A percentile compares a stretch with the other conserved stretches of the same genome.
Evolutionary conservation across 371 early-diverging fungal genomes (phyloP).

Genomic region (Blakeslea trispora): DNA sequence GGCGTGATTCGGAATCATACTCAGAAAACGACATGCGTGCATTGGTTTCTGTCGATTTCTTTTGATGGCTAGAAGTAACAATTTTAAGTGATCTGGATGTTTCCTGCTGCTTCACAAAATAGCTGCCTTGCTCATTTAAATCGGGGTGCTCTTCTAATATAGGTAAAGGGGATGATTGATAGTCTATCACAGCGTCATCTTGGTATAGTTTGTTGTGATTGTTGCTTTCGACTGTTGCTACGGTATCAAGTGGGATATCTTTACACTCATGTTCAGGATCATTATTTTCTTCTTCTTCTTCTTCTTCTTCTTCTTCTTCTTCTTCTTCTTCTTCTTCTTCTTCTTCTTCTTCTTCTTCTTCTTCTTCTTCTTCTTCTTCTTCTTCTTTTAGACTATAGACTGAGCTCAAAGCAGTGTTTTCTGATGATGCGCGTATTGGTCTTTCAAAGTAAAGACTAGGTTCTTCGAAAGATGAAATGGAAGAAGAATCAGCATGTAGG

Average conservation of each 20-base stretch:
- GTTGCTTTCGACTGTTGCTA: slow-evolving; percentile 5
- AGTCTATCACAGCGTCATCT: not conserved
- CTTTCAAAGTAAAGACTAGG: slow-evolving; percentile 21
- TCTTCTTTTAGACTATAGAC: not conserved
- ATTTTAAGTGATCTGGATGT: not conserved
- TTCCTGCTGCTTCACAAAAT: too few relatives aligned
- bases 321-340: slow-evolving; percentile 4
- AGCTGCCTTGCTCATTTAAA: not conserved
- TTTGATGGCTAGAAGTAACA: not conserved
- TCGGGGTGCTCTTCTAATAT: not conserved
- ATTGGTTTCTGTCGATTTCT: not conserved
- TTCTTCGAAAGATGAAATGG: slow-evolving; percentile 3
- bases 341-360: not conserved
- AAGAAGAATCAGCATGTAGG: slow-evolving; percentile 2
- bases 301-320: not conserved
- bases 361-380: not conserved
- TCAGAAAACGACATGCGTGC: not conserved
- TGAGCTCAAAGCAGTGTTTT: slow-evolving; percentile 18
- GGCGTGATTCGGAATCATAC: not conserved
- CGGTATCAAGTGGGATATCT: slow-evolving; percentile 15
- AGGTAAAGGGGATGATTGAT: not conserved
- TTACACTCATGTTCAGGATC: too few relatives aligned
- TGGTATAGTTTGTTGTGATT: too few relatives aligned
- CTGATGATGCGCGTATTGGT: slow-evolving; percentile 19
- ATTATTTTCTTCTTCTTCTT: slow-evolving; percentile 2